Base-by-base conservation (phyloP, 2,329 filamentous ascomycete species). In the Ophiocordyceps australis region DNA sequence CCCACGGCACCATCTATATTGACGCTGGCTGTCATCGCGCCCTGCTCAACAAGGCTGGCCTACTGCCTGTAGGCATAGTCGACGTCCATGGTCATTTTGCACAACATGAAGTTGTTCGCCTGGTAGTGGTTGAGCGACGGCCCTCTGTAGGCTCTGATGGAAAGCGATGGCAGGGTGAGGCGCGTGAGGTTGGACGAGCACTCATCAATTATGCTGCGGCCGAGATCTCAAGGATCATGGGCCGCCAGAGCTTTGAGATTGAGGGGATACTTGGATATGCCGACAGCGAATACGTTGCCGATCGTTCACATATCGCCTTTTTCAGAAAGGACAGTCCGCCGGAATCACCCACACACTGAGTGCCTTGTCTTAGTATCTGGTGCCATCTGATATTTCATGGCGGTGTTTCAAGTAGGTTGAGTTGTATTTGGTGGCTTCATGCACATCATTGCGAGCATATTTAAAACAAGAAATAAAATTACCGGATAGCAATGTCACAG, bases 221-320 rank as follows among this genome's bases (percentile, higher is more conserved):
- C 1, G 86, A 98, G 51, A 83, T 98, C 32, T 55, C 60, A 30
- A 60, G 78, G 26, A 93, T 98, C 44, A 82, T 78, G 54, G 89
- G 89, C 2, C 60, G 77, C 35, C 72, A 78, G 45, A 93, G 83
- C 43, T 67, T 62, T 5, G 77, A 93, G 45, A 94, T 98, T 34
- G 62, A 73, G 24, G 62, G 65, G 8, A 56, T 89, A 23, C 55
- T 98, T 17, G 89, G 86, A 4, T 98, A 94, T 51, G 81, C 82
- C 13, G 85, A 94, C 46, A 91, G 78, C 42, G 83, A 95, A 52
- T 94, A 95, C 52, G 77, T 95, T 21, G 85, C 83, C 8, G 61
- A 89, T 41, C 62, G 83, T 34, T 82, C 92, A 48, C 86, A 92
- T 39, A 74, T 94, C 33, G 82, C 80, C 23, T 72, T 93, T 37